A percentile compares a stretch with the other conserved stretches of the same genome.
Conservation (phyloP, 495 filamentous ascomycete species). For the Aspergillus coremiiformis region DNA sequence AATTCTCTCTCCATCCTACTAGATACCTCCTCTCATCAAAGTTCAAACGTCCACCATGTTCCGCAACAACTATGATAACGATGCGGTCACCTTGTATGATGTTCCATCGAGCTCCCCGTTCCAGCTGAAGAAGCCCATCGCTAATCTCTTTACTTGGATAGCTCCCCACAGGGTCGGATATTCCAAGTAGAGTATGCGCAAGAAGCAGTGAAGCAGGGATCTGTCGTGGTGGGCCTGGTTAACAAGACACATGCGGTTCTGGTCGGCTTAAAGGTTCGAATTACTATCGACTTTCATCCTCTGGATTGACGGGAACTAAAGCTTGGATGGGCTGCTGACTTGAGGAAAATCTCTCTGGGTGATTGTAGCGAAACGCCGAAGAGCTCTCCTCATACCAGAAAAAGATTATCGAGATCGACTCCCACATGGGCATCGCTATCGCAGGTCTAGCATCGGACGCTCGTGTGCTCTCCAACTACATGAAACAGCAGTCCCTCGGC, state of each 20-base stretch:
- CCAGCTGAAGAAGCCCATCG: constrained; percentile 14
- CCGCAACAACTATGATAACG: constrained; percentile 99
- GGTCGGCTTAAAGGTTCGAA: constrained; percentile 84
- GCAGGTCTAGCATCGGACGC: constrained; percentile 96
- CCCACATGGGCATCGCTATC: constrained; percentile 91
- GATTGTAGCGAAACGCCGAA: constrained; percentile 83
- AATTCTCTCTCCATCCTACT: background rate
- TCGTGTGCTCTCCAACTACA: constrained; percentile 98
- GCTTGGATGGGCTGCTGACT: background rate
- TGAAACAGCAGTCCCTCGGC: constrained; percentile 97
- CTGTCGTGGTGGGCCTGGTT: constrained; percentile 90
- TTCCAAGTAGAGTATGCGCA: constrained; percentile 99
- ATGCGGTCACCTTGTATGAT: constrained; percentile 96
- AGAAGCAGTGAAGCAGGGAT: constrained; percentile 98
- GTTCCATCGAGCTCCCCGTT: constrained; percentile 22
- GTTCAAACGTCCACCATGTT: constrained; percentile 67
- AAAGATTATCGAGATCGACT: constrained; percentile 95
- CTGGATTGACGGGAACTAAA: background rate
- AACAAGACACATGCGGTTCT: constrained; percentile 97
- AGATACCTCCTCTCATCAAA: background rate
- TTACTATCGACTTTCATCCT: background rate
- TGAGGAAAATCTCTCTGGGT: background rate
- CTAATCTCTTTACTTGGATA: constrained; percentile 27
- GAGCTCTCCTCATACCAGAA: constrained; percentile 99
- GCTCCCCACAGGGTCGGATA: constrained; percentile 98